Conservation (phyloP, 139 green algal genomes). For the Prasinococcaceae sp. region DNA sequence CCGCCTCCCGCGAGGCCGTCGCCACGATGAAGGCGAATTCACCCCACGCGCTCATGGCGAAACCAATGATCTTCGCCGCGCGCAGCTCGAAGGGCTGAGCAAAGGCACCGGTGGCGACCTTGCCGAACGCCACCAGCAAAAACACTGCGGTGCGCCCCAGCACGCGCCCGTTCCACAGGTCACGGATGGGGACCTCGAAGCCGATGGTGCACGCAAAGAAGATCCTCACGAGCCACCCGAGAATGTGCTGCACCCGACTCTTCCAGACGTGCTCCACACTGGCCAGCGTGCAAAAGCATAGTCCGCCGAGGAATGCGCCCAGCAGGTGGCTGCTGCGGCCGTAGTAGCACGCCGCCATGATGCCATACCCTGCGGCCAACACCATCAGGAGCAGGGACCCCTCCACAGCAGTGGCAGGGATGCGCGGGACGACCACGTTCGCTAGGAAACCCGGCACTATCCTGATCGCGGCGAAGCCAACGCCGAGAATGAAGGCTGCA, state of each 20-base stretch:
- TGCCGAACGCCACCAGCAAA: slow-evolving; percentile 3
- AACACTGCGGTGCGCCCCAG: background rate
- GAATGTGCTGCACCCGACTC: slow-evolving; percentile 2
- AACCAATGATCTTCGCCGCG: slow-evolving; percentile 2
- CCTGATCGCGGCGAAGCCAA: slow-evolving; percentile 1
- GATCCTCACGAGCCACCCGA: slow-evolving; percentile 3
- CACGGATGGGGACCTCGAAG: slow-evolving; percentile 13
- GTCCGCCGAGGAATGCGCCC: slow-evolving; percentile 14
- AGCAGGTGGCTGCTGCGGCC: slow-evolving; percentile 11
- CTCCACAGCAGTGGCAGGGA: background rate
- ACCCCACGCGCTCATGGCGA: slow-evolving; percentile 16
- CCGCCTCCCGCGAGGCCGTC: background rate
- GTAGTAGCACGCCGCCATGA: slow-evolving; percentile 7
- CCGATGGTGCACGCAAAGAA: slow-evolving; percentile 9
- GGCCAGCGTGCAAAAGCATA: slow-evolving; percentile 12
- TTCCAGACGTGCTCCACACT: slow-evolving; percentile 4
- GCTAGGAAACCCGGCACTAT: slow-evolving; percentile 1
- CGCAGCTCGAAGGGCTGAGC: background rate
- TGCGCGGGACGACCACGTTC: background rate
- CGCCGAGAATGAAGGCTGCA: background rate
- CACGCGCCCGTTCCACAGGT: slow-evolving; percentile 6
- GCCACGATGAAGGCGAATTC: slow-evolving; percentile 19
- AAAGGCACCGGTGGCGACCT: slow-evolving; percentile 13
- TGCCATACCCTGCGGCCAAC: background rate
- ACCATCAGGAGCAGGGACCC: background rate